Conservation (phyloP, 2,329 filamentous ascomycete species). For the Chaetothyriales sp. region DNA sequence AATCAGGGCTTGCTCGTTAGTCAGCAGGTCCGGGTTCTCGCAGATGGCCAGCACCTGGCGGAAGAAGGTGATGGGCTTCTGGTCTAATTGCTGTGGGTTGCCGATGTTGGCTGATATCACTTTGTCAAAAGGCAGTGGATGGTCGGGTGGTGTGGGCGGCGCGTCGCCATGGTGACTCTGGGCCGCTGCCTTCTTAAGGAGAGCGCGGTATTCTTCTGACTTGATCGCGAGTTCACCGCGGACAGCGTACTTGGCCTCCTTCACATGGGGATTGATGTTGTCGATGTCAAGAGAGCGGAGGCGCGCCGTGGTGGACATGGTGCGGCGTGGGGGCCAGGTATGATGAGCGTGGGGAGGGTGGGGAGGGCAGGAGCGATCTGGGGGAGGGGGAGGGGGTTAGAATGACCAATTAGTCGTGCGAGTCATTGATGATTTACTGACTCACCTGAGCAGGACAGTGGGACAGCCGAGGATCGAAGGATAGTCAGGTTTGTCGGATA, state of each 20-base stretch:
- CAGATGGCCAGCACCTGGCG: slow-evolving; percentile 85
- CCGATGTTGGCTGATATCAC: slow-evolving; percentile 98
- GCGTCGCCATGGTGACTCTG: slow-evolving; percentile 21
- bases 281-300: slow-evolving; percentile 52
- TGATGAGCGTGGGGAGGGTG: not conserved
- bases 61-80: slow-evolving; percentile 98
- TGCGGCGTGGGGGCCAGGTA: slow-evolving; percentile 20
- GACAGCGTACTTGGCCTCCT: slow-evolving; percentile 85
- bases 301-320: slow-evolving; percentile 32
- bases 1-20: slow-evolving; percentile 68
- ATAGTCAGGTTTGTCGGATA: not conserved
- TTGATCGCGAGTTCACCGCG: slow-evolving; percentile 89
- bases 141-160: slow-evolving; percentile 31
- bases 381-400: not conserved
- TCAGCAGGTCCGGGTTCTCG: slow-evolving; percentile 74
- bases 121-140: slow-evolving; percentile 62
- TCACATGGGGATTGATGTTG: slow-evolving; percentile 87
- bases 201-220: slow-evolving; percentile 77
- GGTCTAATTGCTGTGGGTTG: slow-evolving; percentile 96
- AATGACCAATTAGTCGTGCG: not conserved
- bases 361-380: not conserved
- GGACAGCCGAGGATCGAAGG: not conserved
- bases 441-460: not conserved
- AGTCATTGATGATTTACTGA: not conserved
- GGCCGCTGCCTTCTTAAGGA: slow-evolving; percentile 39